Base-by-base conservation (phyloP, 2,329 filamentous ascomycete species). In the Arthroderma sp. region DNA sequence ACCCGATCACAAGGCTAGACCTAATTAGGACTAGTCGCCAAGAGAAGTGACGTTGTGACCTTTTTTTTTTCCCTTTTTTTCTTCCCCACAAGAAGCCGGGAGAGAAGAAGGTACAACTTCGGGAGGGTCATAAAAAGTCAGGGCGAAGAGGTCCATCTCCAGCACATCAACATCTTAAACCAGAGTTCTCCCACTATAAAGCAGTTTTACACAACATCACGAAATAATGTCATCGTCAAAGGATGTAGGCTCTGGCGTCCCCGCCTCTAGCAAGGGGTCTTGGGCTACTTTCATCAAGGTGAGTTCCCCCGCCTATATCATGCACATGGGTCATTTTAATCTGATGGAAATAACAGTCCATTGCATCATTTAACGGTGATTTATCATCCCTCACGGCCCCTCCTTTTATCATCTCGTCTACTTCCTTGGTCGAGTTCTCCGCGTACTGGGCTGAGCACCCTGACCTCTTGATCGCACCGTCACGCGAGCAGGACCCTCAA, bases 391-490 rank as follows among this genome's bases (percentile, higher is more conserved):
- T 91, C 66, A 91, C 87, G 37, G 87, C 87, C 39, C 87, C 87
- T 56, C 87, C 87, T 17, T 91, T 91, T 67, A 89, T 91, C 64
- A 82, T 91, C 56, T 88, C 86, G 41, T 82, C 83, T 38, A 88
- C 85, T 63, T 89, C 86, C 61, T 76, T 91, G 60, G 86, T 85
- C 64, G 87, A 91, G 70, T 91, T 87, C 75, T 88, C 85, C 61
- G 81, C 85, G 55, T 91, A 90, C 75, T 91, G 87, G 87, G 84
- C 84, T 61, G 87, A 89, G 64, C 85, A 90, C 66, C 87, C 87
- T 2, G 73, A 77, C 17, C 74, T 95, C 60, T 86, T 97, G 64
- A 83, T 89, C 59, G 90, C 91, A 11, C 88, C 91, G 2, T 86
- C 89, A 53, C 79, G 80, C 58, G 90, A 95, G 71, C 66, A 83